Percentiles rank a stretch among this genome's conserved stretches.
phyloP scores from a whole-genome alignment of 2,329 filamentous ascomycete species.

The Alternaria arborescens region DNA sequence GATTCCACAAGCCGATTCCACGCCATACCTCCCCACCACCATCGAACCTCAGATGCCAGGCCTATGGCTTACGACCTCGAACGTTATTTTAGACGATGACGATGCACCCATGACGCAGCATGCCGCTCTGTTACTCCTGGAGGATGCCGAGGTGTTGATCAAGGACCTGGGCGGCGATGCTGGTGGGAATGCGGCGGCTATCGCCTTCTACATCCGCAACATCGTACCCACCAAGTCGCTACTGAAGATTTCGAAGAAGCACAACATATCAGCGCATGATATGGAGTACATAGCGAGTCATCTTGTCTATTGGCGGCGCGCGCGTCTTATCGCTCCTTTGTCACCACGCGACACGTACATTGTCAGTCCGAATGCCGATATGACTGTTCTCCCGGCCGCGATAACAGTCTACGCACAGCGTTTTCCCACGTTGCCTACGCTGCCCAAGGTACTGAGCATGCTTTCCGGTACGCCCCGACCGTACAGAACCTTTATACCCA shows the following conservation, averaged over 20 bases:
- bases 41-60: constrained; percentile 75
- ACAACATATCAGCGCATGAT: constrained; percentile 78
- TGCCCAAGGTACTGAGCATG: constrained; percentile 87
- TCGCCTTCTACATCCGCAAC: constrained; percentile 75
- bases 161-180: constrained; percentile 72
- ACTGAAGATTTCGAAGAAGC: constrained; percentile 75
- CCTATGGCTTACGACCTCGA: constrained; percentile 87
- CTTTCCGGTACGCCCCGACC: constrained; percentile 82
- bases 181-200: constrained; percentile 76
- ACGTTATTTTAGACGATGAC: constrained; percentile 75
- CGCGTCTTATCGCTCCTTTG: constrained; percentile 88
- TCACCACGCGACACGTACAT: constrained; percentile 92
- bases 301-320: constrained; percentile 94
- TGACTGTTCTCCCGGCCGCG: constrained; percentile 73
- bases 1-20: constrained; percentile 70
- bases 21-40: constrained; percentile 75
- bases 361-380: constrained; percentile 87
- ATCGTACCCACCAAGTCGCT: constrained; percentile 69
- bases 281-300: constrained; percentile 90
- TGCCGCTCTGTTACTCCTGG: constrained; percentile 84
- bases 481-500: constrained; percentile 85
- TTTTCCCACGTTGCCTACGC: constrained; percentile 82
- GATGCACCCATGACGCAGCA: constrained; percentile 79
- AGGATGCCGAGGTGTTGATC: constrained; percentile 83
- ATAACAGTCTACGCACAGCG: constrained; percentile 75